Evolutionary conservation across 1,284 basidiomycete genomes (phyloP).

Genomic region (Ustilago shanxiensis): DNA sequence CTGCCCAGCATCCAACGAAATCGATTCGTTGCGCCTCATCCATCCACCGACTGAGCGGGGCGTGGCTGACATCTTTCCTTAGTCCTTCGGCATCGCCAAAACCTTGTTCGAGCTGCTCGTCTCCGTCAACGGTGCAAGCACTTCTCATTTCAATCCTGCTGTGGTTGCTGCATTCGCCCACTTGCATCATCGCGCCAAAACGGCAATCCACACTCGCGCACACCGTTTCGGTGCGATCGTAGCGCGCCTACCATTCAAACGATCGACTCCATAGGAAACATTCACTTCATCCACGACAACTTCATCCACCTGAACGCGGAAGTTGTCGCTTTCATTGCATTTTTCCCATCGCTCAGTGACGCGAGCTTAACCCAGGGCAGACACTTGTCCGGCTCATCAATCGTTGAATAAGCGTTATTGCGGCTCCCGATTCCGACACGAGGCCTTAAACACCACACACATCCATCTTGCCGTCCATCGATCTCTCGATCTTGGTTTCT

Average conservation of each 20-base stretch:
- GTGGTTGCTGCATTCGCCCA: neutral
- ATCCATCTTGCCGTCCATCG: neutral
- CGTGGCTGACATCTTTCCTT: neutral
- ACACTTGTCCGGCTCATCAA: neutral
- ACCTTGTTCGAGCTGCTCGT: neutral
- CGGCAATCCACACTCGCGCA: no score
- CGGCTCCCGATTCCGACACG: neutral
- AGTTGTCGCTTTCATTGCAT: neutral
- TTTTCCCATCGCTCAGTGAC: neutral
- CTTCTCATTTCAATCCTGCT: neutral
- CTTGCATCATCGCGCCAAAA: neutral
- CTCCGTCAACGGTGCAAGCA: neutral
- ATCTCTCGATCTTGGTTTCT: neutral
- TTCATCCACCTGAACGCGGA: neutral
- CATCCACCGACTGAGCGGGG: conserved; percentile 1
- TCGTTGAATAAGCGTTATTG: neutral
- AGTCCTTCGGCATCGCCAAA: conserved; percentile 1
- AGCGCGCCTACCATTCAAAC: no score
- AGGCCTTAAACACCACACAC: neutral
- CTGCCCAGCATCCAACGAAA: neutral
- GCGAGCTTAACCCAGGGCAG: neutral
- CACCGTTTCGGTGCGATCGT: neutral
- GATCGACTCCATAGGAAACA: no score
- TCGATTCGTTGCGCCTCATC: neutral
- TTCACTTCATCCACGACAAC: no score